These are phyloP conservation scores for Thamnidium elegans DNA, from an alignment of 192 early-diverging fungal genomes.

Conservation along the genomic window DNA sequence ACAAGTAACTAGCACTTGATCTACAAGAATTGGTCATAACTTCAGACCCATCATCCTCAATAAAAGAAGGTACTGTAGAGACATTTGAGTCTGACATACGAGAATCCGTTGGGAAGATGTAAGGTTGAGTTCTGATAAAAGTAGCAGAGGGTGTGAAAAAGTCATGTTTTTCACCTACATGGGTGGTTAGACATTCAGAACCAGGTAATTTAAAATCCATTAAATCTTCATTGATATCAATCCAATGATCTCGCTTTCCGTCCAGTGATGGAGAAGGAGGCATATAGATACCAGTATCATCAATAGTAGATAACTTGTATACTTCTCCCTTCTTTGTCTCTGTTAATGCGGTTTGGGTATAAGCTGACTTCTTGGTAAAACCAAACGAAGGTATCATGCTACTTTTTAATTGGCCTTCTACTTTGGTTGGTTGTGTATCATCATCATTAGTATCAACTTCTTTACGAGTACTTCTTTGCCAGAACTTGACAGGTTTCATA, in stretches of 20 bases:
- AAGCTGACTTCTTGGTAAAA: background rate
- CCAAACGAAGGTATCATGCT: background rate
- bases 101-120: background rate
- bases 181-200: constrained; percentile 9
- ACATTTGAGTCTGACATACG: constrained; percentile 1
- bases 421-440: background rate
- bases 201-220: constrained; percentile 13
- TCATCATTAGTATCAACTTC: background rate
- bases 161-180: constrained; percentile 6
- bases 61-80: background rate
- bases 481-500: constrained; percentile 19
- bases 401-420: background rate
- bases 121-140: constrained; percentile 2
- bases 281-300: constrained; percentile 35
- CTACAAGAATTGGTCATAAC: background rate
- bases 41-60: background rate
- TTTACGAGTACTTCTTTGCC: background rate
- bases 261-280: constrained; percentile 29
- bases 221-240: constrained; percentile 9
- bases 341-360: constrained; percentile 4
- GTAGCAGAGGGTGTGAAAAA: constrained; percentile 19
- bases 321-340: constrained; percentile 17
- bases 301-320: constrained; percentile 32
- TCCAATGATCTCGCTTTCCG: constrained; percentile 20
- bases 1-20: background rate